phyloP scores from a whole-genome alignment of 441 rosid species.

The Jatropha multifida region DNA sequence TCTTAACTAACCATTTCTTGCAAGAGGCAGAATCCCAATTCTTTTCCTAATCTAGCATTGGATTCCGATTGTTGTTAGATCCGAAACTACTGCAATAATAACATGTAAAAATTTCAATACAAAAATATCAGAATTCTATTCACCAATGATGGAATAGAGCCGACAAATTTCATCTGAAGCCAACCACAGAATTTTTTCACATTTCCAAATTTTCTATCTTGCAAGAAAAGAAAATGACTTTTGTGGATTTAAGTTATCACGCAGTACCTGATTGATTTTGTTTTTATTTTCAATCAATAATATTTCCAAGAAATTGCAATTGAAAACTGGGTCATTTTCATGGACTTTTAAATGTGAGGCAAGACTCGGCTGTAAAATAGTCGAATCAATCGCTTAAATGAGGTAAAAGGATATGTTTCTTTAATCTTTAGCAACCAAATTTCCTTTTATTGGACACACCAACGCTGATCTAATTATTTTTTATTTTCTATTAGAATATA shows the following conservation, averaged over 20 bases:
- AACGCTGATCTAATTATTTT: background rate
- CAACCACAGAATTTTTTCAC: conserved; percentile 20
- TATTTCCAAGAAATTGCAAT: conserved; percentile 25
- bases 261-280: conserved; percentile 23
- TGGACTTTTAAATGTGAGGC: conserved; percentile 30
- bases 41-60: conserved; percentile 31
- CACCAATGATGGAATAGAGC: conserved; percentile 28
- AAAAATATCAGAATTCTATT: background rate
- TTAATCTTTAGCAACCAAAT: background rate
- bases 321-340: conserved; percentile 38
- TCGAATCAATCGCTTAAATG: background rate
- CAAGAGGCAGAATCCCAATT: conserved; percentile 26
- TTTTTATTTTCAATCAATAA: conserved; percentile 1
- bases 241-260: conserved; percentile 35
- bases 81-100: conserved; percentile 25
- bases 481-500: background rate
- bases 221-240: conserved; percentile 43
- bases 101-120: background rate
- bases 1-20: conserved; percentile 32
- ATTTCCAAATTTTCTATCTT: conserved; percentile 28
- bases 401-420: background rate
- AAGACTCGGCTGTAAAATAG: conserved; percentile 18
- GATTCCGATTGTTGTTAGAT: conserved; percentile 37
- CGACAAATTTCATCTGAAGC: conserved; percentile 22
- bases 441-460: background rate